Percentiles rank a stretch among this genome's conserved stretches.
phyloP scores from a whole-genome alignment of 495 filamentous ascomycete species.

The Polyplosphaeria fusca region DNA sequence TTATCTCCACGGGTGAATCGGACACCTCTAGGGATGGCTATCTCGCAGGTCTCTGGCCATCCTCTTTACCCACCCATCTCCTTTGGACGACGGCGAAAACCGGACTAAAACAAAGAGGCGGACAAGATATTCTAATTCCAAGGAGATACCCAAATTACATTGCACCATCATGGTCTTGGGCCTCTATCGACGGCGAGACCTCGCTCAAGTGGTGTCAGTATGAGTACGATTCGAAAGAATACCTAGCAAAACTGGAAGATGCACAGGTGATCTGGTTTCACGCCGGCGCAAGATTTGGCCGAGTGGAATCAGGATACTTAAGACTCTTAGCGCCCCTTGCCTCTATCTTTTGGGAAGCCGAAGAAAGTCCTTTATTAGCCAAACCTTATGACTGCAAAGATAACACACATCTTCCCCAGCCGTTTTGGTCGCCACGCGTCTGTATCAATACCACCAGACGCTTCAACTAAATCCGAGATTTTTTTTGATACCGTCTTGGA shows the following conservation, averaged over 20 bases:
- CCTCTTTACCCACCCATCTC: neutral
- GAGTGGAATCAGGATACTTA: neutral
- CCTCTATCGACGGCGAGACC: conserved; percentile 1
- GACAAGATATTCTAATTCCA: neutral
- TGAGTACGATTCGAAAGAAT: neutral
- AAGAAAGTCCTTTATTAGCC: neutral
- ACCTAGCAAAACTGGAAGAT: neutral
- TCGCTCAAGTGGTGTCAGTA: neutral
- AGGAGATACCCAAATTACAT: neutral
- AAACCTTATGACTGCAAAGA: neutral
- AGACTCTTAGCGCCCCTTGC: neutral
- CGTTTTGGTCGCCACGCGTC: neutral
- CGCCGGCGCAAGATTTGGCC: neutral
- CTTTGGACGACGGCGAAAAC: neutral
- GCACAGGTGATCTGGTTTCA: neutral
- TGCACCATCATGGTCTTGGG: conserved; percentile 6
- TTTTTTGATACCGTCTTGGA: neutral
- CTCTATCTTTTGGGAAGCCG: neutral
- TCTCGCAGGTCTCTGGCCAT: neutral
- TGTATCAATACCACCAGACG: neutral
- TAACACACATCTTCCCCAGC: neutral
- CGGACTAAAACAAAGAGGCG: neutral
- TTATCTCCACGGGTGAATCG: neutral
- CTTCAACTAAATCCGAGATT: neutral
- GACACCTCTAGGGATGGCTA: neutral